These are phyloP conservation scores for Hypoxylon sp. DNA, from an alignment of 2,329 filamentous ascomycete genomes.

Conservation along the genomic window DNA sequence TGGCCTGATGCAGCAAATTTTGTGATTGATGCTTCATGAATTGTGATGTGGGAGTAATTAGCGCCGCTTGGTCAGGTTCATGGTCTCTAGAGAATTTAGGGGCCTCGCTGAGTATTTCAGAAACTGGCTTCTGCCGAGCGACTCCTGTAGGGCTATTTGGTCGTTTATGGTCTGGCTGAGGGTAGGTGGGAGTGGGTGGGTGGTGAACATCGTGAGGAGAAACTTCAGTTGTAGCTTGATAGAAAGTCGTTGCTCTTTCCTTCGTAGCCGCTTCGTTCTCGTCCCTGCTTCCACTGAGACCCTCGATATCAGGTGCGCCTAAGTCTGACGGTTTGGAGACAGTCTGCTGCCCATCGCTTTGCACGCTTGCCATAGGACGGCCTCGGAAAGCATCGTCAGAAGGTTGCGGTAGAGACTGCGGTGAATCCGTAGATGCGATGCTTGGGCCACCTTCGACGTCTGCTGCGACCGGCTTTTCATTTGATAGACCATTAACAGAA, in stretches of 20 bases:
- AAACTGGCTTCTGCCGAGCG: conserved; percentile 50
- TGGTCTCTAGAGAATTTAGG: conserved; percentile 39
- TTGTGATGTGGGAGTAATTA: conserved; percentile 49
- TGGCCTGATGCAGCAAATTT: conserved; percentile 60
- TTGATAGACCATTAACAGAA: neutral
- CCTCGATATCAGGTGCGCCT: neutral
- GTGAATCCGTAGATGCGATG: conserved; percentile 2
- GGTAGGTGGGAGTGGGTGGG: conserved; percentile 13
- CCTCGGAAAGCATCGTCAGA: conserved; percentile 4
- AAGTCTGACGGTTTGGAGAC: conserved; percentile 1
- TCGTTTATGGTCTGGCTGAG: conserved; percentile 35
- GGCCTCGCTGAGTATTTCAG: conserved; percentile 48
- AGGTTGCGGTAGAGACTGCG: conserved; percentile 6
- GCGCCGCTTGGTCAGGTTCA: conserved; percentile 36
- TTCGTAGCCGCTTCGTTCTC: conserved; percentile 11
- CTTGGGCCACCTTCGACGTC: conserved; percentile 1
- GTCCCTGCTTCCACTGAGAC: neutral
- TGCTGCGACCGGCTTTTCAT: conserved; percentile 4
- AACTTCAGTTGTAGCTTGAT: conserved; percentile 14
- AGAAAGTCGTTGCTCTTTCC: conserved; percentile 19
- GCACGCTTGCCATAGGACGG: conserved; percentile 9
- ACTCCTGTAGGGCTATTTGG: conserved; percentile 46
- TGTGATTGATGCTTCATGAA: conserved; percentile 44
- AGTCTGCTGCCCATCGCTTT: conserved; percentile 14
- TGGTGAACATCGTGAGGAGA: neutral